phyloP scores from a whole-genome alignment of 1,284 basidiomycete genomes.

The Cutaneotrichosporon cyanovorans region DNA sequence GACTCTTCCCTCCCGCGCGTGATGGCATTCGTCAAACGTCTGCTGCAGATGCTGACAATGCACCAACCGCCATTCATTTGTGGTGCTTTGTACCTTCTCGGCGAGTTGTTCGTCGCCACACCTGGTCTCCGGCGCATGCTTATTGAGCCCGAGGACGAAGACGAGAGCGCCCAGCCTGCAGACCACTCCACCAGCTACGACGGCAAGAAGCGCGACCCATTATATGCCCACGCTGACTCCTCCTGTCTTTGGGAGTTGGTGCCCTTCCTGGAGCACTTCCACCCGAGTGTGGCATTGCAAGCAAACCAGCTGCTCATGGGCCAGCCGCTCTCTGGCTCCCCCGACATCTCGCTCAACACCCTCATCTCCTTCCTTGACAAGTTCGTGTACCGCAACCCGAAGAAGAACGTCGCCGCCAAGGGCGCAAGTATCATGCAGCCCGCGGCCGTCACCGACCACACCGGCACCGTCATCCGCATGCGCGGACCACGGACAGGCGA shows the following conservation, averaged over 20 bases:
- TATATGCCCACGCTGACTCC: conserved; percentile 71
- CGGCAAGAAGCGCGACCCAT: conserved; percentile 82
- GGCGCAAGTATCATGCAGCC: conserved; percentile 93
- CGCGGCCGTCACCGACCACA: conserved; percentile 57
- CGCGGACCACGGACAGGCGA: conserved; percentile 54
- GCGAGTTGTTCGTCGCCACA: conserved; percentile 64
- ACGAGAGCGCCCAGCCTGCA: conserved; percentile 33
- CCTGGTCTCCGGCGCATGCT: conserved; percentile 66
- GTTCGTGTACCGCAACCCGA: conserved; percentile 92
- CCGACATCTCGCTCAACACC: conserved; percentile 87
- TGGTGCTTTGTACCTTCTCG: conserved; percentile 64
- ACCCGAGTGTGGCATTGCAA: conserved; percentile 83
- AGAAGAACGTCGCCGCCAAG: conserved; percentile 62
- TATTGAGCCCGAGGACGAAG: conserved; percentile 48
- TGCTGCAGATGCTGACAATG: conserved; percentile 72
- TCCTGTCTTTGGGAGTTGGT: conserved; percentile 85
- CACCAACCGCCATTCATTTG: conserved; percentile 82
- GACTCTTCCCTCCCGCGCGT: conserved; percentile 60
- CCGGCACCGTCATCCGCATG: conserved; percentile 60
- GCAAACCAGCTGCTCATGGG: conserved; percentile 70
- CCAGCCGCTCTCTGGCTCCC: conserved; percentile 61
- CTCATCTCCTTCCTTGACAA: conserved; percentile 84
- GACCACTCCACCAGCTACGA: conserved; percentile 54
- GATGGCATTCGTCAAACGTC: conserved; percentile 76
- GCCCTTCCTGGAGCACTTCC: conserved; percentile 77